Evolutionary conservation across 441 rosid genomes (phyloP).

Genomic region (Aquilaria agallochum): DNA sequence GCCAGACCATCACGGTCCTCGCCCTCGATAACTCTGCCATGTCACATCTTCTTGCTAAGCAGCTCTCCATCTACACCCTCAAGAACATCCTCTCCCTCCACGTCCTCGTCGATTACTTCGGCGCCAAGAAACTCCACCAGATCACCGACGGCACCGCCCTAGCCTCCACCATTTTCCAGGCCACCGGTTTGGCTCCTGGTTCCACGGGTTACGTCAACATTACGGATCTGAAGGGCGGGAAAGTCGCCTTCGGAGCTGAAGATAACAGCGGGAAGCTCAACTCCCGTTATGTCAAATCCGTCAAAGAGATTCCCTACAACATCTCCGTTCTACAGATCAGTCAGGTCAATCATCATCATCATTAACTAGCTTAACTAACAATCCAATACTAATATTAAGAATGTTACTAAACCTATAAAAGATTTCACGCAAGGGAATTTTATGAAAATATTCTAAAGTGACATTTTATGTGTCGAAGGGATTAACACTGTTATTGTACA

Average conservation of each 20-base stretch:
- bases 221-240: slow-evolving; percentile 59
- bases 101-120: slow-evolving; percentile 64
- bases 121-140: slow-evolving; percentile 59
- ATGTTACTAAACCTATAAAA: too few relatives aligned
- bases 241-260: slow-evolving; percentile 50
- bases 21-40: slow-evolving; percentile 59
- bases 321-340: slow-evolving; percentile 53
- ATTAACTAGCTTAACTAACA: too few relatives aligned
- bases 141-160: slow-evolving; percentile 48
- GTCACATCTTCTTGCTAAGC: slow-evolving; percentile 34
- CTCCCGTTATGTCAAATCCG: slow-evolving; percentile 45
- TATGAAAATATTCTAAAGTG: too few relatives aligned
- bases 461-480: too few relatives aligned
- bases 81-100: slow-evolving; percentile 62
- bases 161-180: slow-evolving; percentile 60
- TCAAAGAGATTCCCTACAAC: slow-evolving; percentile 47
- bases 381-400: too few relatives aligned
- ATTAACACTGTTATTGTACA: too few relatives aligned
- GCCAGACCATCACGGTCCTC: slow-evolving; percentile 56
- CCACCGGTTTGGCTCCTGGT: slow-evolving; percentile 56
- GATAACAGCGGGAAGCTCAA: slow-evolving; percentile 37
- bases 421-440: too few relatives aligned
- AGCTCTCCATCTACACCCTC: slow-evolving; percentile 40
- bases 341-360: slow-evolving; percentile 9
- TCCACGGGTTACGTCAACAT: slow-evolving; percentile 53